These are phyloP conservation scores for Rhodotorula babjevae DNA, from an alignment of 768 basidiomycete genomes.

Conservation along the genomic window DNA sequence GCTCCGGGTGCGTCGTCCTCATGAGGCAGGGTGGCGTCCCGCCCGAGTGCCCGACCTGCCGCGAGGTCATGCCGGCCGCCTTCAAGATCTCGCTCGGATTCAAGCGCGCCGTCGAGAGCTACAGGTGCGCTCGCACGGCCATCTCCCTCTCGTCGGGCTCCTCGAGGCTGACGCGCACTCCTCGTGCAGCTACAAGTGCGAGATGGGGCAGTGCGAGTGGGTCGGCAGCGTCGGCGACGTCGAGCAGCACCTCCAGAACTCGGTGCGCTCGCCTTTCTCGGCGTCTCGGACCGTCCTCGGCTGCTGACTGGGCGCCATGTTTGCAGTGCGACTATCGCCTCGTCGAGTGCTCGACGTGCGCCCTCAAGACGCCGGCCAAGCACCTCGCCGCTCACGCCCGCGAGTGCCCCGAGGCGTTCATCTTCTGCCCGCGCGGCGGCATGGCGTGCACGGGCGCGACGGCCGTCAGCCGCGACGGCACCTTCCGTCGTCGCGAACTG, in stretches of 20 bases:
- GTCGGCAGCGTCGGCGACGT: neutral
- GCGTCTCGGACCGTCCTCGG: no score
- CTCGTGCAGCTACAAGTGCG: neutral
- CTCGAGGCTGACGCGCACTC: accelerated
- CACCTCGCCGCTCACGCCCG: no score
- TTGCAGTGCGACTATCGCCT: no score
- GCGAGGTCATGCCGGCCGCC: accelerated
- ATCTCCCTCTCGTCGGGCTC: neutral
- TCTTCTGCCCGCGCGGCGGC: no score
- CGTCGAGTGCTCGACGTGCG: no score
- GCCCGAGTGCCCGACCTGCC: neutral
- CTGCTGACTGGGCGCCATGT: no score
- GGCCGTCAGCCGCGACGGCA: no score
- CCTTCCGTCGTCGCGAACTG: no score
- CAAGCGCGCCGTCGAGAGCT: neutral
- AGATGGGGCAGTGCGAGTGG: neutral
- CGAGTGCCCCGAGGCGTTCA: no score
- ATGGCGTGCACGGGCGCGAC: no score
- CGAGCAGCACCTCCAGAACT: neutral
- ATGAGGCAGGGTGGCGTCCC: accelerated
- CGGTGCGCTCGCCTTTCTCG: no score
- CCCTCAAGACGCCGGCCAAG: no score
- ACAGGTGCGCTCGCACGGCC: neutral
- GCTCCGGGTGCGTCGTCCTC: neutral
- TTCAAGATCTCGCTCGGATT: neutral